These are phyloP conservation scores for Hortaea werneckii DNA, from an alignment of 2,329 filamentous ascomycete species.

Conservation along the genomic window DNA sequence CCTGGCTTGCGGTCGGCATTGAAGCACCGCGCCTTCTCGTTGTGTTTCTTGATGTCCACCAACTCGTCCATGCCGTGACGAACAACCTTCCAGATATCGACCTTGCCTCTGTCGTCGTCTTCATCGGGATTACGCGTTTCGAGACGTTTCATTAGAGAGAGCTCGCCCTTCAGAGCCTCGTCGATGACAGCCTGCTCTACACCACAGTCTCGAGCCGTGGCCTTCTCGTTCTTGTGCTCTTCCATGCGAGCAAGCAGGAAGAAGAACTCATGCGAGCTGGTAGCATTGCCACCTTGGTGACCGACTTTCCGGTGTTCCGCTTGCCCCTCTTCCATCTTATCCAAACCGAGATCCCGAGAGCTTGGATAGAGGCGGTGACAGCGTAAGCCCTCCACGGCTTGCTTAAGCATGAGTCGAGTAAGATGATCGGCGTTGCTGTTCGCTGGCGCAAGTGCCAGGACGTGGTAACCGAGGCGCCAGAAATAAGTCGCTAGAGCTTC, in stretches of 20 bases:
- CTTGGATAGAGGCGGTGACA: constrained; percentile 7
- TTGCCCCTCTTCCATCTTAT: neutral
- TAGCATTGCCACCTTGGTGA: neutral
- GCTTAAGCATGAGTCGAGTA: neutral
- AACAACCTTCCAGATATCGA: constrained; percentile 2
- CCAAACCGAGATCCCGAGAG: constrained; percentile 1
- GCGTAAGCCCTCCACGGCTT: constrained; percentile 1
- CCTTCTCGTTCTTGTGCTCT: neutral
- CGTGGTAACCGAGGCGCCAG: constrained; percentile 8
- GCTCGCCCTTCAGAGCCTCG: neutral
- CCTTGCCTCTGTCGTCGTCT: neutral
- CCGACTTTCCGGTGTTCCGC: neutral
- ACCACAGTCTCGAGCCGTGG: neutral
- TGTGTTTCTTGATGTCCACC: neutral
- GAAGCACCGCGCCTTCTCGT: neutral
- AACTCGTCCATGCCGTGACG: neutral
- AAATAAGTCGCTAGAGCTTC: constrained; percentile 11
- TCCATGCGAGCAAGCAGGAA: neutral
- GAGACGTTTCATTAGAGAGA: neutral
- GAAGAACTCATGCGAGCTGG: neutral
- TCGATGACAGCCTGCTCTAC: constrained; percentile 2
- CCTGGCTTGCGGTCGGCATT: no score
- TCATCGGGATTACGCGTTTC: no score
- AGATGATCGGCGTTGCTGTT: constrained; percentile 10
- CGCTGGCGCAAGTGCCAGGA: constrained; percentile 8